Evolutionary conservation across 805 yeast species (phyloP).

Genomic region (Soucietia sequanensis): DNA sequence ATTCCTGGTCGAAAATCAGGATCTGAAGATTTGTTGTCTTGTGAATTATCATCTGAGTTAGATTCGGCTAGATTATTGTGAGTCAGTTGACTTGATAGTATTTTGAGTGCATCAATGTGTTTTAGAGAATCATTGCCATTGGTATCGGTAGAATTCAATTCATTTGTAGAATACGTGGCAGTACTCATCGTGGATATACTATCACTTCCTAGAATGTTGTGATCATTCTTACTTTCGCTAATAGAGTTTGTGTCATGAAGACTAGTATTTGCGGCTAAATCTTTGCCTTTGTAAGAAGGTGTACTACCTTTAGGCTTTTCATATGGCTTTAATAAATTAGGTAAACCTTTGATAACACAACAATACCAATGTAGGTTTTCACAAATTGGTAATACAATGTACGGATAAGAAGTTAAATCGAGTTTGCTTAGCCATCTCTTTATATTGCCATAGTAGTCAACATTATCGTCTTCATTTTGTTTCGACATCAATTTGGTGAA

Average conservation of each 20-base stretch:
- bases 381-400: conserved; percentile 77
- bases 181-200: too few relatives aligned
- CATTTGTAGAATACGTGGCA: too few relatives aligned
- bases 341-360: conserved; percentile 61
- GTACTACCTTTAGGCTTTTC: too few relatives aligned
- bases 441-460: conserved; percentile 57
- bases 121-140: too few relatives aligned
- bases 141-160: background rate
- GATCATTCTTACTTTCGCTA: conserved; percentile 1
- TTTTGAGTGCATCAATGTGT: too few relatives aligned
- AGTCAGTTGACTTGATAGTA: too few relatives aligned
- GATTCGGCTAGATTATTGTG: too few relatives aligned
- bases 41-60: background rate
- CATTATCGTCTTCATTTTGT: conserved; percentile 11
- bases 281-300: conserved; percentile 3
- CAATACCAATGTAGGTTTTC: conserved; percentile 87
- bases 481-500: conserved; percentile 57
- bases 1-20: conserved; percentile 6
- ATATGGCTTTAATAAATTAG: conserved; percentile 24
- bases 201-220: too few relatives aligned
- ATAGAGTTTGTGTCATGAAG: background rate
- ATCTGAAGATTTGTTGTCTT: conserved; percentile 9
- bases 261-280: background rate
- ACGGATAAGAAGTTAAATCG: conserved; percentile 54
- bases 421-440: conserved; percentile 76